Evolutionary conservation across 192 early-diverging fungal species (phyloP), one percentile per base, ranked within the genome.

Genomic region (Phlyctochytrium arcticum): DNA sequence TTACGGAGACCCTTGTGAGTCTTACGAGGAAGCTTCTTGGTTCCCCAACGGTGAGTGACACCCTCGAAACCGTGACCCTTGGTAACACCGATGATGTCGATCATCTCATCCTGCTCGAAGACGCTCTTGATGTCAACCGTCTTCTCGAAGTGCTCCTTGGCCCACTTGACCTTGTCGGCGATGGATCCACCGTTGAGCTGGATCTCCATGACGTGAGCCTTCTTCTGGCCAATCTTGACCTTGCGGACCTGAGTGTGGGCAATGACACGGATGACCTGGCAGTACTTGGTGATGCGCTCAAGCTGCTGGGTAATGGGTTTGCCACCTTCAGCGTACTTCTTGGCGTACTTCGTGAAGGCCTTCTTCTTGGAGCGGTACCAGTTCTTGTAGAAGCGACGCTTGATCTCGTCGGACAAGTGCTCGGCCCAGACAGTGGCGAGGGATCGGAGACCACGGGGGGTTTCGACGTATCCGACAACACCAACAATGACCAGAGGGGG

Each of bases 301-400:
- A 96, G 80, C 80, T 99, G 93, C 71, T 87, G 88, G 60, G 83
- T 78, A 69, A 99, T 89, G 70, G 91, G 87, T 71, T 80, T 80
- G 73, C 80, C 89, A 65, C 87, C 90, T 27, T 92, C 86, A 54
- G 93, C 80, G 84, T 95, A 91, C 85, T 98, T 98, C 85, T 92
- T 87, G 74, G 93, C 88, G 84, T 98, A 98, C 85, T 95, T 95
- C 86, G 95, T 99, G 88, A 94, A 99, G 33, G 95, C 97, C 92
- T 99, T 99, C 84, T 96, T 96, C 92, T 99, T 99, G 75, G 94
- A 95, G 76, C 90, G 87, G 89, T 99, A 99, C 93, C 94, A 99
- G 92, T 96, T 99, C 90, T 97, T 95, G 92, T 99, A 99, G 92
- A 99, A 98, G 79, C 97, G 90, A 74, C 97, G 92, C 86, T 89